A percentile compares a stretch with the other conserved stretches of the same genome.
These are phyloP conservation scores for Globisporangium carolinianum DNA, from an alignment of 352 stramenopile species.

Conservation along the genomic window DNA sequence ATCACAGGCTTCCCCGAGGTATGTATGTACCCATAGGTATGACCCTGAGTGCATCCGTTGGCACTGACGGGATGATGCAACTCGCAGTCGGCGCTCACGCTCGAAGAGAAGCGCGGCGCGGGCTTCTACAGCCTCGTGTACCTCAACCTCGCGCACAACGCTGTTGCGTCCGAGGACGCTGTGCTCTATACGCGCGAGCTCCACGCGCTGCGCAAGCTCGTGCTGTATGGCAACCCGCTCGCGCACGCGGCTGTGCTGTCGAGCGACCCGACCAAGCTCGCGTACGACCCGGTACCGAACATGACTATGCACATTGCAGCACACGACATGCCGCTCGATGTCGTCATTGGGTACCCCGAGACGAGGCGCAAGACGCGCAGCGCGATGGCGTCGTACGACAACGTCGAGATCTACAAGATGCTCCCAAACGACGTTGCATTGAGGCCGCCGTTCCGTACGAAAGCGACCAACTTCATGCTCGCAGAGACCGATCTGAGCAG, in stretches of 20 bases:
- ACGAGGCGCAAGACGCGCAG: conserved; percentile 56
- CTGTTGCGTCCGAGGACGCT: conserved; percentile 40
- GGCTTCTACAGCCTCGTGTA: conserved; percentile 67
- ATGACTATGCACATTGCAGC: conserved; percentile 35
- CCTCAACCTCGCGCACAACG: conserved; percentile 71
- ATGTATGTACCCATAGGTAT: background rate
- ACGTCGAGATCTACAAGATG: conserved; percentile 81
- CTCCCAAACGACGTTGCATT: conserved; percentile 56
- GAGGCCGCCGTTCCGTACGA: conserved; percentile 45
- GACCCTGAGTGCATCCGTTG: too few species aligned
- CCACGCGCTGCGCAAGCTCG: conserved; percentile 52
- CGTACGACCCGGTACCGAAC: conserved; percentile 63
- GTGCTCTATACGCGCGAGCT: conserved; percentile 43
- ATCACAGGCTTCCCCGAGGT: conserved; percentile 68
- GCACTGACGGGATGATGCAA: background rate
- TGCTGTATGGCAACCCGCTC: conserved; percentile 73
- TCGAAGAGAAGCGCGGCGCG: conserved; percentile 50
- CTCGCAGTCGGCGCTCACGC: conserved; percentile 32
- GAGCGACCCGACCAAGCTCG: conserved; percentile 52
- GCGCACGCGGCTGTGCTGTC: conserved; percentile 51
- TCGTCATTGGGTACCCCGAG: conserved; percentile 57
- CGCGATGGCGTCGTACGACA: conserved; percentile 45
- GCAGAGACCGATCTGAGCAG: conserved; percentile 16
- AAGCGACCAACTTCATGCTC: conserved; percentile 38
- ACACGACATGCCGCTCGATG: conserved; percentile 16